Conservation (phyloP, 1,284 basidiomycete genomes). For the Pseudozyma hubeiensis region DNA sequence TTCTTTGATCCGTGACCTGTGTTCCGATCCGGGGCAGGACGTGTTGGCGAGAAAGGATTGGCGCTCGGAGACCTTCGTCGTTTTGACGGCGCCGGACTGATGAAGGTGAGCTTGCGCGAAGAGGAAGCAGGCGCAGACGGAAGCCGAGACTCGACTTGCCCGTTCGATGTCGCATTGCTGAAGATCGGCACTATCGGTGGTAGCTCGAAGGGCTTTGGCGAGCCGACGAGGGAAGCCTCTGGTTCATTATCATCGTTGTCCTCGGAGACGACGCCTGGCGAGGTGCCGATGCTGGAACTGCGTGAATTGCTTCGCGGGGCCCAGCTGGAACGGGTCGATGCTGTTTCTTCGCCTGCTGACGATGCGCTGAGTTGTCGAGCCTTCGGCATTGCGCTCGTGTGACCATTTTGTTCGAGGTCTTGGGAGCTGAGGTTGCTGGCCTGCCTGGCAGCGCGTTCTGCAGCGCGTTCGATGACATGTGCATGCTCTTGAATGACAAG, state of each 20-base stretch:
- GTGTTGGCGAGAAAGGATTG: conserved; percentile 1
- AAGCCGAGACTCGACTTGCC: background rate
- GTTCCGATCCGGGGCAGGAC: conserved; percentile 1
- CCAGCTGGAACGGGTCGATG: conserved; percentile 46
- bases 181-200: conserved; percentile 17
- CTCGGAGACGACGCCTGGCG: conserved; percentile 23
- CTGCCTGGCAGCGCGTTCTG: conserved; percentile 40
- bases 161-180: conserved; percentile 7
- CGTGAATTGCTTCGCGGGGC: conserved; percentile 30
- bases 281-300: conserved; percentile 32
- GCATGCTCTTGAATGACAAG: conserved; percentile 50
- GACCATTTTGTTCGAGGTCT: conserved; percentile 25
- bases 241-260: conserved; percentile 1
- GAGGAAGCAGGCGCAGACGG: background rate
- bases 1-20: background rate
- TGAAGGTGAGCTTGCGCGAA: conserved; percentile 28
- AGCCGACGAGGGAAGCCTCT: background rate
- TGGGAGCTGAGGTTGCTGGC: conserved; percentile 17
- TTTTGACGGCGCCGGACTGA: conserved; percentile 28
- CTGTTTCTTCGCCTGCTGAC: conserved; percentile 48
- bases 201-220: conserved; percentile 5
- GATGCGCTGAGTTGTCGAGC: conserved; percentile 39
- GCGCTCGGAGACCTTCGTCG: conserved; percentile 6
- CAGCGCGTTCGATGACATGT: conserved; percentile 44
- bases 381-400: conserved; percentile 2